Percentiles rank a stretch among this genome's conserved stretches.
phyloP scores from a whole-genome alignment of 768 basidiomycete genomes.

The Pleurotus cornucopiae region DNA sequence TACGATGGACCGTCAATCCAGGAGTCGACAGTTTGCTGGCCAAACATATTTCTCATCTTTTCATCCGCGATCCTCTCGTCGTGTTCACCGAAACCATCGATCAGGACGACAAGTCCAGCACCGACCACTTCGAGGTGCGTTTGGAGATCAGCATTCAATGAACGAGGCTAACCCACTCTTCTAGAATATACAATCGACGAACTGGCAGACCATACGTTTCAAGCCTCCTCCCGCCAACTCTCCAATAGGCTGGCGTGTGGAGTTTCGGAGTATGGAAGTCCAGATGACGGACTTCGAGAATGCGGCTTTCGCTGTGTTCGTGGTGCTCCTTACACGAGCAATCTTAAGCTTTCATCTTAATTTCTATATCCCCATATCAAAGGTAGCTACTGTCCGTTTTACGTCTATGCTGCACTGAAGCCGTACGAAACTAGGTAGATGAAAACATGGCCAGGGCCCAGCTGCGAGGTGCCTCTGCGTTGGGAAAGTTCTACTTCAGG shows the following conservation, averaged over 20 bases:
- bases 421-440: constrained; percentile 63
- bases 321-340: constrained; percentile 90
- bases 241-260: constrained; percentile 94
- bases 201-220: constrained; percentile 99
- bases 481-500: constrained; percentile 86
- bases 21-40: constrained; percentile 85
- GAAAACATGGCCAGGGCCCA: constrained; percentile 95
- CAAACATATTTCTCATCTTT: constrained; percentile 91
- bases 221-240: constrained; percentile 96
- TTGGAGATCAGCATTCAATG: not conserved
- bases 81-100: constrained; percentile 91
- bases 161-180: constrained; percentile 3
- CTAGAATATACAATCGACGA: constrained; percentile 98
- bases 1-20: constrained; percentile 21
- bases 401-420: not conserved
- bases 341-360: constrained; percentile 90
- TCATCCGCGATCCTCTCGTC: constrained; percentile 96
- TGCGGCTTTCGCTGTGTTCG: constrained; percentile 92
- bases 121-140: constrained; percentile 91
- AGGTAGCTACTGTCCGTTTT: constrained; percentile 41
- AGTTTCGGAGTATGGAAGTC: constrained; percentile 98
- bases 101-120: constrained; percentile 84
- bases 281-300: constrained; percentile 99
- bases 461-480: constrained; percentile 66
- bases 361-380: constrained; percentile 96